Conservation (phyloP, 805 yeast genomes). For the Zygoascus biomembranicola region DNA sequence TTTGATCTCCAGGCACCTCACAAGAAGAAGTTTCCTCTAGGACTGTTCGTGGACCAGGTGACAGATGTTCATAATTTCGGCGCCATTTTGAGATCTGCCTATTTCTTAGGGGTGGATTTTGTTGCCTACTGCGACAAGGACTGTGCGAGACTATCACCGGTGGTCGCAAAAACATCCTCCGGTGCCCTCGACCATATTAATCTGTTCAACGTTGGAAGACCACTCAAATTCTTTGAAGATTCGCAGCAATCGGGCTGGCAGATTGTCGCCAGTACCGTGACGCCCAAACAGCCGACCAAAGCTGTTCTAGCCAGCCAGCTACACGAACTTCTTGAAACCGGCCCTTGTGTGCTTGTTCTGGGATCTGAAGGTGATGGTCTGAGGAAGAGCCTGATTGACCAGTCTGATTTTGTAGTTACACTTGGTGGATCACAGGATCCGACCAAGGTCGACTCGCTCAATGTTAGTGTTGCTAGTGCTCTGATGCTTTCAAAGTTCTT, state of each 20-base stretch:
- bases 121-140: conserved; percentile 60
- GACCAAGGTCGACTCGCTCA: conserved; percentile 59
- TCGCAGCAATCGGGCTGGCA: conserved; percentile 59
- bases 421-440: conserved; percentile 13
- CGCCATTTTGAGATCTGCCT: conserved; percentile 71
- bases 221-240: conserved; percentile 52
- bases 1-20: conserved; percentile 8
- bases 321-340: conserved; percentile 32
- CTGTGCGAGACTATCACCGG: conserved; percentile 69
- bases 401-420: conserved; percentile 24
- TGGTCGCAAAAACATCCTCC: conserved; percentile 69
- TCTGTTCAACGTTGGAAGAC: conserved; percentile 48
- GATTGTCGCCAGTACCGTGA: conserved; percentile 53
- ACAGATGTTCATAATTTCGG: conserved; percentile 87
- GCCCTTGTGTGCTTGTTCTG: conserved; percentile 63
- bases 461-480: conserved; percentile 87
- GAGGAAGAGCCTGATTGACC: conserved; percentile 50
- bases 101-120: conserved; percentile 76
- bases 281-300: background rate
- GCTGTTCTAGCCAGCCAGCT: conserved; percentile 37
- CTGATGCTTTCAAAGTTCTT: conserved; percentile 37
- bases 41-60: conserved; percentile 66
- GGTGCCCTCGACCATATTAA: conserved; percentile 76
- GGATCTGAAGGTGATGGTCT: conserved; percentile 87
- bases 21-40: conserved; percentile 43